Evolutionary conservation across 345 rosid genomes (phyloP).

Genomic region (Lumnitzera racemosa): DNA sequence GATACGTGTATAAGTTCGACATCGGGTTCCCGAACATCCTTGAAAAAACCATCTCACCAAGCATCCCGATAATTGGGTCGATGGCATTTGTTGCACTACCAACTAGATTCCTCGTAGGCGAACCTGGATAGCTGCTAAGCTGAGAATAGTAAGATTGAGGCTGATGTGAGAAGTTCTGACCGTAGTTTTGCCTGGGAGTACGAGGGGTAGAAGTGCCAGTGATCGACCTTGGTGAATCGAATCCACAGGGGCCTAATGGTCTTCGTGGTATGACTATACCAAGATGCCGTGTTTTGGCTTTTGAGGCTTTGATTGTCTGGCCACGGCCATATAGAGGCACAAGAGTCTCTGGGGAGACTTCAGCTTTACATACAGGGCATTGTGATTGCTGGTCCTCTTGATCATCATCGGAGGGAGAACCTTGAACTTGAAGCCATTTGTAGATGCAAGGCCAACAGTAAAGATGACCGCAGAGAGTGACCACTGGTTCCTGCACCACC

Average conservation of each 20-base stretch:
- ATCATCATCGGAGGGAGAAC: constrained; percentile 18
- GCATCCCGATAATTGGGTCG: constrained; percentile 25
- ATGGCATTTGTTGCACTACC: constrained; percentile 10
- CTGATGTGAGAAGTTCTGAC: constrained; percentile 2
- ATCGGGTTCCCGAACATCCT: constrained; percentile 10
- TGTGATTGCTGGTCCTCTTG: constrained; percentile 17
- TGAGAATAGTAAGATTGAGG: neutral
- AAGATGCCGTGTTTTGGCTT: constrained; percentile 15
- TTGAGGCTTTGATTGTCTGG: constrained; percentile 13
- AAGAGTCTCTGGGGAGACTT: constrained; percentile 24
- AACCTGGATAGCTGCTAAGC: neutral
- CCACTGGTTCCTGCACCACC: constrained; percentile 78
- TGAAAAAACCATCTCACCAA: constrained; percentile 23
- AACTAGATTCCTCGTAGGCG: neutral
- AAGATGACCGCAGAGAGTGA: constrained; percentile 90
- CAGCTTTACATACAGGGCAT: constrained; percentile 44
- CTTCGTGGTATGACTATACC: constrained; percentile 21
- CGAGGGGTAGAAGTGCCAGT: neutral
- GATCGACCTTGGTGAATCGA: constrained; percentile 15
- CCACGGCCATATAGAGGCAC: constrained; percentile 43
- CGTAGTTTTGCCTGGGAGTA: neutral
- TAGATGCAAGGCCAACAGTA: constrained; percentile 98
- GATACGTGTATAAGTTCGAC: constrained; percentile 6
- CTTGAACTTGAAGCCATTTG: constrained; percentile 73
- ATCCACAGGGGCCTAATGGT: constrained; percentile 13